These are phyloP conservation scores for Calonectria pauciramosa DNA, from an alignment of 2,329 filamentous ascomycete species.

Conservation along the genomic window DNA sequence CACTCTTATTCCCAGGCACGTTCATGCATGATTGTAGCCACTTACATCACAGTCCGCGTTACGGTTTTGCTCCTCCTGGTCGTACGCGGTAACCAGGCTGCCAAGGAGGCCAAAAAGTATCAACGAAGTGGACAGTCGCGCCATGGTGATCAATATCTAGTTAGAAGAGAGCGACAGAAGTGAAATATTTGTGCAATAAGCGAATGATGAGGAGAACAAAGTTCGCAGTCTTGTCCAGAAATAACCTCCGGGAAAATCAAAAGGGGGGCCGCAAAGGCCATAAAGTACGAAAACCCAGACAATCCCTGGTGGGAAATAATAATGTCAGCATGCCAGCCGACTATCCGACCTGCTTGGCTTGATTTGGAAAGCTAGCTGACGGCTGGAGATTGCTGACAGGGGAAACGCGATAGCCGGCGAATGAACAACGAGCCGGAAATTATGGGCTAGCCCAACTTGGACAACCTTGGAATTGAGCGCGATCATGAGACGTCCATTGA, in stretches of 20 bases:
- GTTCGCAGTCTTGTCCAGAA: neutral
- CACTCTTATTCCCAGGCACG: neutral
- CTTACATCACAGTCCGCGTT: conserved; percentile 6
- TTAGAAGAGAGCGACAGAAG: neutral
- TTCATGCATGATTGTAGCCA: neutral
- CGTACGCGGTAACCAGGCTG: neutral
- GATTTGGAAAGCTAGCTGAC: neutral
- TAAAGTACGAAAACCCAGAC: neutral
- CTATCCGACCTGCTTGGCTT: neutral
- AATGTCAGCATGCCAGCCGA: neutral
- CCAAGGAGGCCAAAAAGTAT: neutral
- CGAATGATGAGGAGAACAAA: neutral
- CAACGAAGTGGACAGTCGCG: neutral
- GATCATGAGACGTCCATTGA: too few species aligned
- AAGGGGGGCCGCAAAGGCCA: neutral
- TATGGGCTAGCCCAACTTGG: neutral
- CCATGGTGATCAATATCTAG: neutral
- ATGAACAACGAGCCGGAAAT: neutral
- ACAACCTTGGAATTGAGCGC: neutral
- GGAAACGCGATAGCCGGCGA: neutral
- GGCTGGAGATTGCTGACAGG: neutral
- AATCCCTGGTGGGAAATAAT: neutral
- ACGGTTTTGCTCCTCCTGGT: neutral
- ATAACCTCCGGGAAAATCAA: neutral
- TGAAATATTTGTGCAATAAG: neutral